A percentile compares a stretch with the other conserved stretches of the same genome.
These are phyloP conservation scores for Wallacemonas sp. DNA, from an alignment of 208 protist species.

Conservation along the genomic window DNA sequence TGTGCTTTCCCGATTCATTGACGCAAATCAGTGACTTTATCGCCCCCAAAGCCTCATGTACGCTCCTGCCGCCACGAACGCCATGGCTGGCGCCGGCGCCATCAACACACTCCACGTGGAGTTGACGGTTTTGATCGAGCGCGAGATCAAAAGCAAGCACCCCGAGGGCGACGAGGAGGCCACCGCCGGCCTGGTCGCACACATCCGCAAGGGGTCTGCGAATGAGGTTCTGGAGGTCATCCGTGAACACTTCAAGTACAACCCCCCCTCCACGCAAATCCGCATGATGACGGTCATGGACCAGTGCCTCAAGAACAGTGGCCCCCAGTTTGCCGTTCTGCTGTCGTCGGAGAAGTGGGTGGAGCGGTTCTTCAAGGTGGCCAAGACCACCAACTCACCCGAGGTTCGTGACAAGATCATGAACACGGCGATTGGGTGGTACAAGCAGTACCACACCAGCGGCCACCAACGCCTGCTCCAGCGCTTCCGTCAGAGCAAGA, in stretches of 20 bases:
- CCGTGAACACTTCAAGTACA: slow-evolving; percentile 76
- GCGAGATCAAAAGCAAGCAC: slow-evolving; percentile 36
- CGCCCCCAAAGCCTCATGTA: too few relatives aligned
- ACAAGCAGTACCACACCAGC: slow-evolving; percentile 71
- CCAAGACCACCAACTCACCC: slow-evolving; percentile 54
- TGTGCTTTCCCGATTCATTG: background rate
- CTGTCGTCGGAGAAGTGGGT: slow-evolving; percentile 88
- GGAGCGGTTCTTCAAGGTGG: slow-evolving; percentile 84
- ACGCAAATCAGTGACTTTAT: too few relatives aligned
- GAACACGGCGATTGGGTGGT: slow-evolving; percentile 69
- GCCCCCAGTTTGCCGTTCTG: slow-evolving; percentile 69
- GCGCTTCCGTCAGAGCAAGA: slow-evolving; percentile 75
- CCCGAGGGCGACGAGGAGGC: slow-evolving; percentile 52
- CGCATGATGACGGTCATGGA: slow-evolving; percentile 76
- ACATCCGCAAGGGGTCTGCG: slow-evolving; percentile 67
- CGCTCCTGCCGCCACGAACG: background rate
- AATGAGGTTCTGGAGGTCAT: slow-evolving; percentile 72
- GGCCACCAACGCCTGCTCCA: slow-evolving; percentile 75
- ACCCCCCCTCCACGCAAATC: slow-evolving; percentile 56
- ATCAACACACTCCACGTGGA: slow-evolving; percentile 14
- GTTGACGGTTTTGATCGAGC: slow-evolving; percentile 26
- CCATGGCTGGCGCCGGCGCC: background rate
- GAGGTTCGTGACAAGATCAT: slow-evolving; percentile 79
- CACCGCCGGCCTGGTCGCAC: slow-evolving; percentile 54
- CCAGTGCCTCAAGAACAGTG: slow-evolving; percentile 69